Evolutionary conservation across 768 basidiomycete species (phyloP).

Genomic region (Butyriboletus loyo): DNA sequence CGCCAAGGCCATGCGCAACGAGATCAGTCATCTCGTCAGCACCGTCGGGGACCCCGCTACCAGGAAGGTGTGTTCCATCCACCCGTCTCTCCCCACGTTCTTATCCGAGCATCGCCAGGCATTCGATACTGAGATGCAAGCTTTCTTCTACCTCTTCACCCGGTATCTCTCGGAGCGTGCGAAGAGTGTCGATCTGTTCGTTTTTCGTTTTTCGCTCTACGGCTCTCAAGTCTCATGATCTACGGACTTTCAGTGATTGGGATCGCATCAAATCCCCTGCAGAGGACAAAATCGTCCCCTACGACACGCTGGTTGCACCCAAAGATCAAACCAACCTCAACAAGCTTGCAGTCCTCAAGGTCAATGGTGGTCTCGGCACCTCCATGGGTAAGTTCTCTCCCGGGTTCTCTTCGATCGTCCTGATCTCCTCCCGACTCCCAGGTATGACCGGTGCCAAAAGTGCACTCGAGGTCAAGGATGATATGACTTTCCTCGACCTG

Average conservation of each 20-base stretch:
- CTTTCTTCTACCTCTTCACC: constrained; percentile 80
- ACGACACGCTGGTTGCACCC: constrained; percentile 47
- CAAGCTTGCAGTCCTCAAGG: constrained; percentile 75
- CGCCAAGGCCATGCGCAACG: constrained; percentile 97
- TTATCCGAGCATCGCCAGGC: constrained; percentile 40
- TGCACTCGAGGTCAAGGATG: constrained; percentile 73
- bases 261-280: constrained; percentile 59
- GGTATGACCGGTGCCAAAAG: constrained; percentile 64
- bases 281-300: constrained; percentile 60
- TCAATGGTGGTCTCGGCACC: constrained; percentile 73
- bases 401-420: background rate
- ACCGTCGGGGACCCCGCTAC: constrained; percentile 76
- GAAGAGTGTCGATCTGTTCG: constrained; percentile 67
- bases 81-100: constrained; percentile 4
- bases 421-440: constrained; percentile 12
- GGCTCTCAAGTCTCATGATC: background rate
- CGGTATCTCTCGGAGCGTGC: constrained; percentile 73
- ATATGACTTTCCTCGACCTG: constrained; percentile 67
- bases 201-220: constrained; percentile 19
- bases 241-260: constrained; percentile 29
- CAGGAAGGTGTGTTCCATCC: constrained; percentile 61
- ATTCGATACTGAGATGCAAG: constrained; percentile 81
- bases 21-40: constrained; percentile 89
- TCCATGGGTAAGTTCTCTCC: constrained; percentile 46
- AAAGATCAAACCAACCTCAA: constrained; percentile 49